phyloP scores from a whole-genome alignment of 2,329 filamentous ascomycete genomes.

The Magnaporthiopsis rhizophila region DNA sequence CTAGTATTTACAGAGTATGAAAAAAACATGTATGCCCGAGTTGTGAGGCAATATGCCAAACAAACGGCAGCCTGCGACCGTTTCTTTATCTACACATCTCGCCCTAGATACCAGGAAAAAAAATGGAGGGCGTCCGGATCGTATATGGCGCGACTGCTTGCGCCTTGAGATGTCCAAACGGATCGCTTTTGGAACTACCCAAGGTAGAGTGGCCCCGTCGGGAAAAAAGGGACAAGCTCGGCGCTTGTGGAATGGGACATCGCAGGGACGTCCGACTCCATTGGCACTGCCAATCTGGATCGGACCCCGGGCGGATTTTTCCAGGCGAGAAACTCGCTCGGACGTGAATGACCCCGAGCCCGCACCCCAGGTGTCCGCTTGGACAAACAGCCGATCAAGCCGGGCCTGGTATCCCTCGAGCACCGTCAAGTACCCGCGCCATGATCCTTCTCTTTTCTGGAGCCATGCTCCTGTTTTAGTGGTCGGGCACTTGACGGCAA shows the following conservation, averaged over 20 bases:
- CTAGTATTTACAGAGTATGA: too few species aligned
- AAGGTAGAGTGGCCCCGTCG: background rate
- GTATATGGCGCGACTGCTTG: background rate
- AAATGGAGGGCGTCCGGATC: background rate
- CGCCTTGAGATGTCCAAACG: background rate
- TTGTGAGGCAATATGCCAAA: background rate
- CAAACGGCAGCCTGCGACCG: background rate
- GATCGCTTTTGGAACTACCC: background rate
- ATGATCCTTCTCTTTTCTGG: too few species aligned
- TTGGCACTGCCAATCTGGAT: background rate
- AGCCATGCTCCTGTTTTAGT: too few species aligned
- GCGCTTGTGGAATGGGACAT: background rate
- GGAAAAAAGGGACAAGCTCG: background rate
- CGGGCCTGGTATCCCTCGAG: too few species aligned
- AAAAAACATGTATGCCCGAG: background rate
- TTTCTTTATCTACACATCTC: background rate
- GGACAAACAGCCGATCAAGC: too few species aligned
- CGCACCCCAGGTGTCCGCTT: too few species aligned
- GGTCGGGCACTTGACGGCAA: too few species aligned
- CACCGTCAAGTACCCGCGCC: too few species aligned
- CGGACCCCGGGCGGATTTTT: background rate
- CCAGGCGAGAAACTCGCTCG: background rate
- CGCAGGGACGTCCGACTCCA: background rate
- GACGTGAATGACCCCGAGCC: background rate
- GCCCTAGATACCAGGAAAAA: too few species aligned